A percentile compares a stretch with the other conserved stretches of the same genome.
These are phyloP conservation scores for Starmerella sirachaensis DNA, from an alignment of 805 yeast species.

Conservation along the genomic window DNA sequence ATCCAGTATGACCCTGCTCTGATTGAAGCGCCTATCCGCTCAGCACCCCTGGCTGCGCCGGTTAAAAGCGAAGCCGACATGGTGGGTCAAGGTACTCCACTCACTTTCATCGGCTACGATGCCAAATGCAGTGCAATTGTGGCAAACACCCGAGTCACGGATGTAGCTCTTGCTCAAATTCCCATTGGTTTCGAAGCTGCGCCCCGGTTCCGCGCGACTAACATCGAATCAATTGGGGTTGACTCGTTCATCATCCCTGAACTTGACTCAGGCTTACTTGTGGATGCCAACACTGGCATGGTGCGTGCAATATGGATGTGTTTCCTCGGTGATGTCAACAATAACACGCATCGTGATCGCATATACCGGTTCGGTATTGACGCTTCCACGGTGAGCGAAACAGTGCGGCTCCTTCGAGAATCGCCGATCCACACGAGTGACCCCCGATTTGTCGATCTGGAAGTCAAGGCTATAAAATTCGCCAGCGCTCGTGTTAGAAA, in stretches of 20 bases:
- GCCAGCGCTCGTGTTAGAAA: constrained; percentile 73
- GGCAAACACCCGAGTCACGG: constrained; percentile 65
- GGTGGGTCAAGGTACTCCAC: constrained; percentile 61
- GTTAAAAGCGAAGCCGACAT: constrained; percentile 5
- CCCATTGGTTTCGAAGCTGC: constrained; percentile 49
- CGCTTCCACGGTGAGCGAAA: constrained; percentile 48
- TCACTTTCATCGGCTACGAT: constrained; percentile 72
- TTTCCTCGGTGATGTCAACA: constrained; percentile 59
- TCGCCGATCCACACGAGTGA: constrained; percentile 25
- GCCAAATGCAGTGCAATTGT: constrained; percentile 55
- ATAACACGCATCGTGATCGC: constrained; percentile 46
- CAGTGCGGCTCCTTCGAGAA: constrained; percentile 41
- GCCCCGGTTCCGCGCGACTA: constrained; percentile 79
- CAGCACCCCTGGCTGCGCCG: constrained; percentile 37
- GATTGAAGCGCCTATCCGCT: constrained; percentile 55
- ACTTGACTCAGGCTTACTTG: constrained; percentile 64
- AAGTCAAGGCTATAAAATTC: constrained; percentile 54
- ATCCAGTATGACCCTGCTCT: constrained; percentile 68
- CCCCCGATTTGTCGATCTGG: constrained; percentile 63
- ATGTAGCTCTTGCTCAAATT: constrained; percentile 59
- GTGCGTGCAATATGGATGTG: constrained; percentile 79
- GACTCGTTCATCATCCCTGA: constrained; percentile 63
- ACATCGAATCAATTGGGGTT: constrained; percentile 61
- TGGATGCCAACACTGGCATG: constrained; percentile 57
- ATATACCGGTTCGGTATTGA: constrained; percentile 67